phyloP scores from a whole-genome alignment of 768 basidiomycete genomes.

The Tylopilus sp. region DNA sequence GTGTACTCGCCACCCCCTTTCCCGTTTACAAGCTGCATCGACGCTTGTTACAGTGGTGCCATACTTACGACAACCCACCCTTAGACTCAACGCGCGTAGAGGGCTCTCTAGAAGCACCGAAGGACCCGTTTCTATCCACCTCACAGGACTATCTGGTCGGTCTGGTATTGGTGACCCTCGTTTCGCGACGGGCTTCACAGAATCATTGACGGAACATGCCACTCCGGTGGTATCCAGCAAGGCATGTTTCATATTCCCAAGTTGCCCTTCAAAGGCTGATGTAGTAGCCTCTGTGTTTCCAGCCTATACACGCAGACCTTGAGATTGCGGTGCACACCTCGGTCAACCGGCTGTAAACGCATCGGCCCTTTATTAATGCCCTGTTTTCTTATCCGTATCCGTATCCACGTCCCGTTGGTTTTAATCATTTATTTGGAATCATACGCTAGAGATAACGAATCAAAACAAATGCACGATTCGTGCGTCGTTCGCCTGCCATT shows the following conservation, averaged over 20 bases:
- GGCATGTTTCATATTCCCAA: background rate
- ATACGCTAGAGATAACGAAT: too few species aligned
- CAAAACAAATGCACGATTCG: background rate
- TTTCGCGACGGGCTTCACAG: conserved; percentile 5
- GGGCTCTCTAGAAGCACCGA: conserved; percentile 33
- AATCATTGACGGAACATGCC: background rate
- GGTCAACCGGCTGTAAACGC: background rate
- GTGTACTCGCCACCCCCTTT: background rate
- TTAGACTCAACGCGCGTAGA: conserved; percentile 46
- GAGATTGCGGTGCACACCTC: conserved; percentile 11
- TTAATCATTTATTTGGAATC: background rate
- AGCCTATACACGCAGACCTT: conserved; percentile 5
- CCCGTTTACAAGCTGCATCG: too few species aligned
- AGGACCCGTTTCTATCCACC: conserved; percentile 40
- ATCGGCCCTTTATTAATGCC: background rate
- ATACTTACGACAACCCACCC: background rate
- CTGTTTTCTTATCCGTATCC: background rate
- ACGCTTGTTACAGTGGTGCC: background rate
- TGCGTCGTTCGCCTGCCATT: background rate
- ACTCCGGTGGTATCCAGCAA: background rate
- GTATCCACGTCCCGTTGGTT: background rate
- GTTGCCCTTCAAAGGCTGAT: background rate
- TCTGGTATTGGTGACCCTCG: background rate
- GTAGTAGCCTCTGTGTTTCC: background rate
- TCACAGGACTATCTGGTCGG: conserved; percentile 34